These are phyloP conservation scores for Kodamaea kaohsiungensis DNA, from an alignment of 805 yeast genomes.

Conservation along the genomic window DNA sequence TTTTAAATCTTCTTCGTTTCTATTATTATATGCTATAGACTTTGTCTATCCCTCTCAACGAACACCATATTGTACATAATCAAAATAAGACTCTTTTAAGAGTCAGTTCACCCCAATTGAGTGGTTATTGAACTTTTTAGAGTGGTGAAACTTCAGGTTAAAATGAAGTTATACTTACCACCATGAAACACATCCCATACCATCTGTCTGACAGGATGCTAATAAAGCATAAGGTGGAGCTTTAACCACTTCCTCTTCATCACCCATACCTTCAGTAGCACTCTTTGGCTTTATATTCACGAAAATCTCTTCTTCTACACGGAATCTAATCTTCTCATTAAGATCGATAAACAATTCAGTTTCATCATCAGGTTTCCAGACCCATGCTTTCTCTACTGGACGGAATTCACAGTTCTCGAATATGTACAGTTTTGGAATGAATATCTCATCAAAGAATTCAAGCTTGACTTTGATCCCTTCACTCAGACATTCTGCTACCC, in stretches of 20 bases:
- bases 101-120: neutral
- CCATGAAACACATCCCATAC: conserved; percentile 96
- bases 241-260: conserved; percentile 35
- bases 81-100: neutral
- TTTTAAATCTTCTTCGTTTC: too few relatives aligned
- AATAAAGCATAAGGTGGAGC: conserved; percentile 81
- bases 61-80: neutral
- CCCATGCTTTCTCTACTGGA: conserved; percentile 89
- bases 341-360: conserved; percentile 81
- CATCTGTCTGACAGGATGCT: conserved; percentile 93
- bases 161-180: conserved; percentile 58
- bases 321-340: conserved; percentile 87
- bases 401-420: conserved; percentile 74
- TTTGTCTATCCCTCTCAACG: neutral
- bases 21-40: neutral
- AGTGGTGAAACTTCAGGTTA: neutral
- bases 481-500: conserved; percentile 84
- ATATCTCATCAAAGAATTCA: conserved; percentile 90
- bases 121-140: neutral
- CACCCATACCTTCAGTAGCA: conserved; percentile 51
- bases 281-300: conserved; percentile 79
- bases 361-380: conserved; percentile 81
- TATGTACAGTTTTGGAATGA: conserved; percentile 78
- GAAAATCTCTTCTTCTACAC: conserved; percentile 88
- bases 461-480: conserved; percentile 85